phyloP scores from a whole-genome alignment of 176 grass and related monocot genomes.

The Phyllostachys edulis region DNA sequence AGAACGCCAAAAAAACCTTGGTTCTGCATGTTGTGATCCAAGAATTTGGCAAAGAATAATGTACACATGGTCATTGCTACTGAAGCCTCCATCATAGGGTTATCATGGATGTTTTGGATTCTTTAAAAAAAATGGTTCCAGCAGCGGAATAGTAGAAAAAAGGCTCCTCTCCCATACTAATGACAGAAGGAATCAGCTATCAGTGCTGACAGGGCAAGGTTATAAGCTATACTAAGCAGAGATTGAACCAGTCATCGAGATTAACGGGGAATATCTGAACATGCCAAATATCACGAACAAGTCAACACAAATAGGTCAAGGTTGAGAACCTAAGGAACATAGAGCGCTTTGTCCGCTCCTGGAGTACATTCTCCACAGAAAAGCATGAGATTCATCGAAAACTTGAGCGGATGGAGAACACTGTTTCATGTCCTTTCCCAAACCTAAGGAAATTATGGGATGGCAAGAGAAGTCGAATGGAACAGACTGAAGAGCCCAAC shows the following conservation, averaged over 20 bases:
- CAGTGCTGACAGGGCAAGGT: not conserved
- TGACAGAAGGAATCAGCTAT: not conserved
- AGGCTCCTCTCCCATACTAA: not conserved
- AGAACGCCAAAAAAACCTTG: slow-evolving; percentile 17
- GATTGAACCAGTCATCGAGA: slow-evolving; percentile 23
- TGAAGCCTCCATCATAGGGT: not conserved
- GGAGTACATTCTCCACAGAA: slow-evolving; percentile 14
- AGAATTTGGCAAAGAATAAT: slow-evolving; percentile 13
- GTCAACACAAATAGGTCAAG: slow-evolving; percentile 30
- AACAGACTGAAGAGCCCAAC: slow-evolving; percentile 26
- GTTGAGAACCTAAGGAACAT: slow-evolving; percentile 38
- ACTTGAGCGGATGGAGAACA: slow-evolving; percentile 22
- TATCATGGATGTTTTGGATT: not conserved
- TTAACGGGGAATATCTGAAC: slow-evolving; percentile 23
- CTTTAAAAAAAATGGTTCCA: not conserved
- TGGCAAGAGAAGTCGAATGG: slow-evolving; percentile 17
- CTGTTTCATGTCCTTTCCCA: slow-evolving; percentile 13
- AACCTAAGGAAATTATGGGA: slow-evolving; percentile 32
- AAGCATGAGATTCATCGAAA: slow-evolving; percentile 38
- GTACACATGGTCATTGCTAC: not conserved
- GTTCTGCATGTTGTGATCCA: slow-evolving; percentile 22
- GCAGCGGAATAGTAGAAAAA: not conserved
- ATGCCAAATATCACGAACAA: slow-evolving; percentile 27
- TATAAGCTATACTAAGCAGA: slow-evolving; percentile 1
- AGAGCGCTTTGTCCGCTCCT: slow-evolving; percentile 14